phyloP scores from a whole-genome alignment of 441 rosid genomes.

The Jatropha multifida region DNA sequence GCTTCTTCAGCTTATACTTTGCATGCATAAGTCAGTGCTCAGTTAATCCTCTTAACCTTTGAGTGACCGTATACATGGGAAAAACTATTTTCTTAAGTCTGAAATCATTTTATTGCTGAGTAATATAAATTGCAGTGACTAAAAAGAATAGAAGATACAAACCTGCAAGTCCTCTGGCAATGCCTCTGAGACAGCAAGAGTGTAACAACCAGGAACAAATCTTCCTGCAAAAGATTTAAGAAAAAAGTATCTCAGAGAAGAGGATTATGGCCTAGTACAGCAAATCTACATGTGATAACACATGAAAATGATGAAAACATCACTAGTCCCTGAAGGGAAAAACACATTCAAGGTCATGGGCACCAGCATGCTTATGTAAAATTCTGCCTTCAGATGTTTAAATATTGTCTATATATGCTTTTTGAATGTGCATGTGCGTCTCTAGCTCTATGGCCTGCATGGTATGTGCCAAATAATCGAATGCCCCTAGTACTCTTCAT shows the following conservation, averaged over 20 bases:
- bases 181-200: slow-evolving; percentile 92
- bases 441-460: neutral
- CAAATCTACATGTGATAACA: neutral
- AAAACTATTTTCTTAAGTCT: neutral
- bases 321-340: neutral
- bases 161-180: slow-evolving; percentile 94
- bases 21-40: neutral
- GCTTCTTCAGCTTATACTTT: neutral
- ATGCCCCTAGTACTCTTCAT: neutral
- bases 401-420: neutral
- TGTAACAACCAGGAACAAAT: slow-evolving; percentile 91
- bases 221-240: slow-evolving; percentile 47
- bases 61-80: neutral
- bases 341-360: neutral
- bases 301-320: neutral
- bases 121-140: neutral
- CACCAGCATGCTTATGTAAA: neutral
- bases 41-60: neutral
- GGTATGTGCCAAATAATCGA: neutral
- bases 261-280: neutral
- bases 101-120: neutral
- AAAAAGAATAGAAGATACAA: slow-evolving; percentile 7
- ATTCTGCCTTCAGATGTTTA: neutral
- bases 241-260: neutral
- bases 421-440: neutral